phyloP scores from a whole-genome alignment of 2,329 filamentous ascomycete genomes.

The Aspergillus neotritici region DNA sequence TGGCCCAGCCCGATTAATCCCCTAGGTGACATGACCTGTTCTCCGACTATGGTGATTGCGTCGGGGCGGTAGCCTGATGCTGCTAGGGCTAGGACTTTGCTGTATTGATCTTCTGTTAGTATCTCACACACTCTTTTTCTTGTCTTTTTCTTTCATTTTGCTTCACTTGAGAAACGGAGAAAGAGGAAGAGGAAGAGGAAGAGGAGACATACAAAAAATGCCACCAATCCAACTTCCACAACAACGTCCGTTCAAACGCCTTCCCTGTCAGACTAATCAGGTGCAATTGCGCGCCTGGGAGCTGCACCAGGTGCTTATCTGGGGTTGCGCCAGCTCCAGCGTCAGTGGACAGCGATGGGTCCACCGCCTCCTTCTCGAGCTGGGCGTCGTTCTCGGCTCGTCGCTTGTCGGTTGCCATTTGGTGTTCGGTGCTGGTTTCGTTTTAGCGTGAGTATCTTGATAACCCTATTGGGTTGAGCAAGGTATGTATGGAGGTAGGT shows the following conservation, averaged over 20 bases:
- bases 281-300: conserved; percentile 58
- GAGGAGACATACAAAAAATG: conserved; percentile 51
- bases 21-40: conserved; percentile 64
- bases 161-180: not conserved
- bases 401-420: conserved; percentile 60
- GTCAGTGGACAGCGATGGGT: conserved; percentile 43
- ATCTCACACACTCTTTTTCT: not conserved
- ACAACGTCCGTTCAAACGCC: conserved; percentile 61
- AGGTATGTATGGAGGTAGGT: no score
- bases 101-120: conserved; percentile 18
- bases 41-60: conserved; percentile 64
- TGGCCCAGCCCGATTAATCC: conserved; percentile 66
- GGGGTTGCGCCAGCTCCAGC: no score
- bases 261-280: conserved; percentile 70
- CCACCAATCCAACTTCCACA: conserved; percentile 63
- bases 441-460: no score
- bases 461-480: no score
- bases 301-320: conserved; percentile 53
- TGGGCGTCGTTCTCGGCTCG: conserved; percentile 31
- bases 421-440: conserved; percentile 61
- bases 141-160: not conserved
- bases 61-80: conserved; percentile 61
- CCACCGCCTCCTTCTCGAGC: conserved; percentile 1
- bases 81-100: conserved; percentile 59
- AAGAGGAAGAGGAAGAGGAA: not conserved